Evolutionary conservation across 805 yeast species (phyloP), one percentile per base, ranked within the genome.

Genomic region (Yarrowia yakushimensis): DNA sequence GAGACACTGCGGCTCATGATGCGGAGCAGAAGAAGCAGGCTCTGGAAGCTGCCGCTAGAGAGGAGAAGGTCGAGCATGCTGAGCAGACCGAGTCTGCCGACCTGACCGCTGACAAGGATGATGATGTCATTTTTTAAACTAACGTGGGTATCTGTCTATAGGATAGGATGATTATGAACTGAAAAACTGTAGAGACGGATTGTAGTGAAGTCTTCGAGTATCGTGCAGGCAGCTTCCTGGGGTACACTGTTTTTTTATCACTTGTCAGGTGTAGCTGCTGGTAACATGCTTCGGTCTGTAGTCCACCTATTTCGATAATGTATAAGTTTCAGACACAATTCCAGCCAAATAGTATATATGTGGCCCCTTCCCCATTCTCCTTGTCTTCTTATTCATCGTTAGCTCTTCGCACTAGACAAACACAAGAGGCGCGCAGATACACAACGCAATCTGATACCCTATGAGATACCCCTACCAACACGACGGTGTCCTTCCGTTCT

Each of bases 1-100:
- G 84, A 63, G 93, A 88, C 61, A 82, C 81, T 20, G 91, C 89
- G 3, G 82, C 80, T 22, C 79, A 80, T 25, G 94, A 86, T 66
- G 74, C 73, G 18, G 72, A 69, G 54, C 66, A 67, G 23, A 33
- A 28, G 63, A 45, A 54, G 59, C 41, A 57, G 63, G 39, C 31
- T 45, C 66, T 25, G 64, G 46, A 57, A 62, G 41, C 36, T 9
- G 37, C 20, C 10, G 43, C 20, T 12, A n/a, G 42, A 23, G 41
- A 33, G 63, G 39, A 57, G 34, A 37, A 42, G 46, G 39, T 34
- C 36, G 36, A 22, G 43, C 33, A 36, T 31, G 30, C 34, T 39
- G 28, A 20, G 43, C n/a, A 20, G 30, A 20, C 25, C 10, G 62
- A 37, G 27, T 39, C 60, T 28, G 23, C 39, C 10, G 69, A 70